Evolutionary conservation across 1,284 basidiomycete genomes (phyloP).

Genomic region (Meira miltonrushii): DNA sequence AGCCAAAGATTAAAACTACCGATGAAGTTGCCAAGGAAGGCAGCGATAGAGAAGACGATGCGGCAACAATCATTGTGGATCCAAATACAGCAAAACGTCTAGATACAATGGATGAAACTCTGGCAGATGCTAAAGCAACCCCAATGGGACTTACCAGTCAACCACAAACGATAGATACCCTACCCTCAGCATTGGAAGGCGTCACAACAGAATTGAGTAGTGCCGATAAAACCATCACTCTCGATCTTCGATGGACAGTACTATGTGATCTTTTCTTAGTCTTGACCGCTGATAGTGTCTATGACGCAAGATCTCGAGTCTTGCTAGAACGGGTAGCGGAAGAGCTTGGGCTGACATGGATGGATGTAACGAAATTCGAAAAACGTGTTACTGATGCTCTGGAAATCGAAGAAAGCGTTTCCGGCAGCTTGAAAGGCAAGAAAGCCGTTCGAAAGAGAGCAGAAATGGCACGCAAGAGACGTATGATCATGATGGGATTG

Average conservation of each 20-base stretch:
- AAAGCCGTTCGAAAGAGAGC: slow-evolving; percentile 31
- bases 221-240: slow-evolving; percentile 45
- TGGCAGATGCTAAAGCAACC: slow-evolving; percentile 11
- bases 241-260: slow-evolving; percentile 51
- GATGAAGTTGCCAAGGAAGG: neutral
- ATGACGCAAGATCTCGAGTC: slow-evolving; percentile 49
- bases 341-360: slow-evolving; percentile 46
- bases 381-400: slow-evolving; percentile 50
- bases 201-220: slow-evolving; percentile 48
- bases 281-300: slow-evolving; percentile 50
- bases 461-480: slow-evolving; percentile 32
- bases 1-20: neutral
- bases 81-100: slow-evolving; percentile 36
- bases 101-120: slow-evolving; percentile 27
- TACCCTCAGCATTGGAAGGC: slow-evolving; percentile 40
- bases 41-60: neutral
- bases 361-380: slow-evolving; percentile 52
- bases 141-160: slow-evolving; percentile 33
- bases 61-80: slow-evolving; percentile 22
- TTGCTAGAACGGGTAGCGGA: slow-evolving; percentile 46
- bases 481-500: slow-evolving; percentile 50
- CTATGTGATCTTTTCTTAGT: slow-evolving; percentile 52
- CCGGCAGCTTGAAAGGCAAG: slow-evolving; percentile 32
- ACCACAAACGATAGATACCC: slow-evolving; percentile 36
- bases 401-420: slow-evolving; percentile 50